Percentiles rank a stretch among this genome's conserved stretches.
These are phyloP conservation scores for Pilobolus umbonatus DNA, from an alignment of 192 early-diverging fungal genomes.

Conservation along the genomic window DNA sequence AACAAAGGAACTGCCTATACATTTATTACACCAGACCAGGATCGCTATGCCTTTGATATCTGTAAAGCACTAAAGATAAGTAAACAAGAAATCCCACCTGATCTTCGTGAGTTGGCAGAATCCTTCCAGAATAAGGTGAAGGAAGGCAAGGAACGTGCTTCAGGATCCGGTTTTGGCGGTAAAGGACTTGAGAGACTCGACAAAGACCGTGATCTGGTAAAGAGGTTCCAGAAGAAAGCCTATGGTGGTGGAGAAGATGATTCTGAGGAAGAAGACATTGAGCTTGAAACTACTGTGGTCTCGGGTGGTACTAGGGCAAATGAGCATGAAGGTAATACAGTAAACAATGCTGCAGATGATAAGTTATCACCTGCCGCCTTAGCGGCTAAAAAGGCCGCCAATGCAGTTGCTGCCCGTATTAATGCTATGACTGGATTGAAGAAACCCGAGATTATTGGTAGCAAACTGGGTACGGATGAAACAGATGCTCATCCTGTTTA, in stretches of 20 bases:
- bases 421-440: conserved; percentile 50
- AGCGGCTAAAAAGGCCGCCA: conserved; percentile 43
- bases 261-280: conserved; percentile 56
- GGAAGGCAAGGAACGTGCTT: conserved; percentile 62
- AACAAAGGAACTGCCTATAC: conserved; percentile 97
- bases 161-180: conserved; percentile 87
- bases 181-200: conserved; percentile 95
- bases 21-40: conserved; percentile 93
- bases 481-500: conserved; percentile 44
- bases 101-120: conserved; percentile 77
- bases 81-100: conserved; percentile 65
- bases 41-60: conserved; percentile 87
- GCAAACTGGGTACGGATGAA: conserved; percentile 16
- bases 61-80: conserved; percentile 84
- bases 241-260: conserved; percentile 62
- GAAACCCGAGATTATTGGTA: conserved; percentile 29
- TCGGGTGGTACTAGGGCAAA: conserved; percentile 14
- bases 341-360: conserved; percentile 3
- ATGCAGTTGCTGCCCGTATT: conserved; percentile 52
- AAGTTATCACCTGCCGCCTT: conserved; percentile 16
- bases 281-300: conserved; percentile 34
- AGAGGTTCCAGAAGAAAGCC: conserved; percentile 87
- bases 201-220: conserved; percentile 82
- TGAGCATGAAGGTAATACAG: not conserved
- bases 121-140: conserved; percentile 76